Evolutionary conservation across 805 yeast species (phyloP).

Genomic region (Metschnikowia hibisci): DNA sequence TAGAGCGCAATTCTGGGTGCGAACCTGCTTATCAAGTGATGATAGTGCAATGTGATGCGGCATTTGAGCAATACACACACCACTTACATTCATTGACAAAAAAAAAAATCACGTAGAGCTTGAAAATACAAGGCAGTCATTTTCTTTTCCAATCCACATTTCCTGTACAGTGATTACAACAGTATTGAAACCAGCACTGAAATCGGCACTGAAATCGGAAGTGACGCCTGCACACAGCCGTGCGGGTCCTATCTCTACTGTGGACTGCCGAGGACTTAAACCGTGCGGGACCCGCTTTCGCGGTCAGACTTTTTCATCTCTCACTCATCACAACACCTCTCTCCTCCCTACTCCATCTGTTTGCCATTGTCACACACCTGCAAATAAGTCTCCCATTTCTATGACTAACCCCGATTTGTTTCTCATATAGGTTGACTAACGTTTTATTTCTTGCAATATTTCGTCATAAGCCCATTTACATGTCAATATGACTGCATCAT

Average conservation of each 20-base stretch:
- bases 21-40: no score
- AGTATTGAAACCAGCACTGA: no score
- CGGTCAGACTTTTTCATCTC: constrained; percentile 2
- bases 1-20: no score
- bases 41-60: no score
- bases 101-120: no score
- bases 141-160: no score
- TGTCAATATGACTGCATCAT: constrained; percentile 6
- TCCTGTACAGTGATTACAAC: no score
- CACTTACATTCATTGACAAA: no score
- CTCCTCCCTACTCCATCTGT: neutral
- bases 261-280: neutral
- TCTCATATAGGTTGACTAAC: neutral
- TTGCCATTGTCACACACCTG: neutral
- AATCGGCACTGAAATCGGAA: no score
- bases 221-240: no score
- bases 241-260: neutral
- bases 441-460: neutral
- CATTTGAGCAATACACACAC: no score
- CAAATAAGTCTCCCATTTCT: neutral
- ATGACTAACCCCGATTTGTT: neutral
- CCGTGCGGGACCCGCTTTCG: neutral
- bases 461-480: neutral
- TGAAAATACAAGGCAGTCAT: no score
- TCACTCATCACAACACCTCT: neutral